Conservation (phyloP, 441 rosid genomes). For the Gossypium trilobum region DNA sequence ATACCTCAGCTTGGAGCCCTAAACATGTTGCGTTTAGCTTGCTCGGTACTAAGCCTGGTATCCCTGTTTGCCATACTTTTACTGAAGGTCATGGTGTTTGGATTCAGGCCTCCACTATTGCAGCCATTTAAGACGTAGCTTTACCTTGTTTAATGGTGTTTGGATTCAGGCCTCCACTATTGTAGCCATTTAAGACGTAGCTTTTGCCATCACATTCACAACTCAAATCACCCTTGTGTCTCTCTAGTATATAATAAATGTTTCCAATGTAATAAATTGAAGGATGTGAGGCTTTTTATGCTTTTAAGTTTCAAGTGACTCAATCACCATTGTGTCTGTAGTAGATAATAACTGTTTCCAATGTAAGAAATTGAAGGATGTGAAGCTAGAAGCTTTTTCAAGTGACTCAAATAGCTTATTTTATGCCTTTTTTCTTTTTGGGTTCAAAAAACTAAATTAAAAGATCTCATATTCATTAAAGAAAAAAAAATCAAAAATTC, state of each 20-base stretch:
- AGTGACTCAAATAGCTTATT: background rate
- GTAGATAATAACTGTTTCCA: no score
- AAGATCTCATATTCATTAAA: background rate
- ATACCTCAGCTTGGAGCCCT: slow-evolving; percentile 38
- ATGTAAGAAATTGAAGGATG: no score
- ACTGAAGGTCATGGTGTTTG: slow-evolving; percentile 17
- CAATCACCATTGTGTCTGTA: no score
- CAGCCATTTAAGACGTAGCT: background rate
- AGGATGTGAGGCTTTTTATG: background rate
- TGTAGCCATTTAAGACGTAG: background rate
- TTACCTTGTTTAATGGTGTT: background rate
- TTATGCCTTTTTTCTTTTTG: background rate
- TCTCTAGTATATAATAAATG: background rate
- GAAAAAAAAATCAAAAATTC: background rate
- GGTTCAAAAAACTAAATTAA: background rate
- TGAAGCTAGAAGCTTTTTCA: no score
- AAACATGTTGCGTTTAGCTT: slow-evolving; percentile 24
- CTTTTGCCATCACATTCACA: background rate
- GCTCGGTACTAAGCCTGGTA: slow-evolving; percentile 22
- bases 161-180: background rate
- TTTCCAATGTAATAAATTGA: slow-evolving; percentile 3
- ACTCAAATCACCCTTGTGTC: background rate
- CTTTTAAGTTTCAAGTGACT: background rate
- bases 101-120: background rate
- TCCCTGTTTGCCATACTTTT: slow-evolving; percentile 33